Conservation (phyloP, 2,329 filamentous ascomycete genomes). For the Nemania sp. region DNA sequence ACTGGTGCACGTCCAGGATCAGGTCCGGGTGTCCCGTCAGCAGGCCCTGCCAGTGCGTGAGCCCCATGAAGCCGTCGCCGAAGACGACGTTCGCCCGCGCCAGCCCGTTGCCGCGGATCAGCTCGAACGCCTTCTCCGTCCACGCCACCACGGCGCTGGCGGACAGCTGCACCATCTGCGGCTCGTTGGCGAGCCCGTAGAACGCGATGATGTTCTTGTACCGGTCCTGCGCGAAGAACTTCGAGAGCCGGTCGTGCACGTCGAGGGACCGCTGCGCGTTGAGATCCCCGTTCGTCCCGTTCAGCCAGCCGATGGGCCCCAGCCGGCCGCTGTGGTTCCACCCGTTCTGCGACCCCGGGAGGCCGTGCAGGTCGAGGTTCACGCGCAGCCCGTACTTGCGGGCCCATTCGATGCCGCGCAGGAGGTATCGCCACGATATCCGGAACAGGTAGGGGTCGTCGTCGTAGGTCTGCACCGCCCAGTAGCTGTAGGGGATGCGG, state of each 20-base stretch:
- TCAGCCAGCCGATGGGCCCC: slow-evolving; percentile 83
- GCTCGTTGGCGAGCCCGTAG: slow-evolving; percentile 95
- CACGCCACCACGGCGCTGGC: slow-evolving; percentile 72
- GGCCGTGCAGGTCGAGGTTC: slow-evolving; percentile 90
- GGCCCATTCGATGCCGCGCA: slow-evolving; percentile 91
- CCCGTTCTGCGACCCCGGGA: slow-evolving; percentile 92
- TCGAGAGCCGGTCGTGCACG: slow-evolving; percentile 81
- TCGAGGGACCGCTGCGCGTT: slow-evolving; percentile 85
- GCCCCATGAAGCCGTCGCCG: slow-evolving; percentile 92
- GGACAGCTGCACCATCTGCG: slow-evolving; percentile 78
- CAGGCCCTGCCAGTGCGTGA: slow-evolving; percentile 87
- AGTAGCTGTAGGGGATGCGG: slow-evolving; percentile 94
- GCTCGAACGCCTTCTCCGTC: slow-evolving; percentile 73
- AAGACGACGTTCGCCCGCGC: slow-evolving; percentile 75
- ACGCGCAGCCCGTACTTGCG: slow-evolving; percentile 90
- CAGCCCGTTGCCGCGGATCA: slow-evolving; percentile 75
- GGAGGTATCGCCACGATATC: slow-evolving; percentile 89
- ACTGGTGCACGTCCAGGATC: slow-evolving; percentile 96
- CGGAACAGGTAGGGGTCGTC: slow-evolving; percentile 86
- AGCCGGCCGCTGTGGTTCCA: slow-evolving; percentile 95
- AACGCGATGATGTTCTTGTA: slow-evolving; percentile 92
- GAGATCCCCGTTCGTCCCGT: slow-evolving; percentile 78
- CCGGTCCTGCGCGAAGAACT: slow-evolving; percentile 90
- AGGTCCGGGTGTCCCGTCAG: slow-evolving; percentile 73
- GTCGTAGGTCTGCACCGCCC: slow-evolving; percentile 85